phyloP scores from a whole-genome alignment of 768 basidiomycete species.

The Naematelia aurantialba region DNA sequence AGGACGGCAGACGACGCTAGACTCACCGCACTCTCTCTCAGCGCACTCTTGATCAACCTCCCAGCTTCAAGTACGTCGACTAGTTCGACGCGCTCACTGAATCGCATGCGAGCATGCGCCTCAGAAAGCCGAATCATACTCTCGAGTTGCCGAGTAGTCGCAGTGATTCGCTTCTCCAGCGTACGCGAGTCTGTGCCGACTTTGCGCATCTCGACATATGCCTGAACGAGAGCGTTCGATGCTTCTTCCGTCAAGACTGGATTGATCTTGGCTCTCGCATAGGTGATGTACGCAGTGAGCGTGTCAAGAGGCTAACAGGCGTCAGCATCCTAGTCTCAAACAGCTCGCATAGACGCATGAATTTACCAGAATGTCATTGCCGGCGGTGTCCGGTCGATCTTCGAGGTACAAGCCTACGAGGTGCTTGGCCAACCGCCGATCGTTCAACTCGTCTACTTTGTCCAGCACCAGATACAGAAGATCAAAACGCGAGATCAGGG shows the following conservation, averaged over 20 bases:
- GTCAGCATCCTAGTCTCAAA: background rate
- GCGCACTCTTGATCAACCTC: conserved; percentile 93
- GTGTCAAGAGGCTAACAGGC: conserved; percentile 74
- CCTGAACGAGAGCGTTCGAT: conserved; percentile 72
- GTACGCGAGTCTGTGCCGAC: conserved; percentile 82
- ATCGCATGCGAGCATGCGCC: conserved; percentile 94
- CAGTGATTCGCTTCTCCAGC: conserved; percentile 90
- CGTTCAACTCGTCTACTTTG: conserved; percentile 81
- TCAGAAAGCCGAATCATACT: conserved; percentile 94
- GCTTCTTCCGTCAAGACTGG: conserved; percentile 84
- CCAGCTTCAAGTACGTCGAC: conserved; percentile 84
- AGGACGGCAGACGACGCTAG: background rate
- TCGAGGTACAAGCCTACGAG: conserved; percentile 91
- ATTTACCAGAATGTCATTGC: conserved; percentile 71
- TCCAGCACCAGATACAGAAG: conserved; percentile 92
- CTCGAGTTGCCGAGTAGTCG: conserved; percentile 95
- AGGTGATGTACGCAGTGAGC: conserved; percentile 90
- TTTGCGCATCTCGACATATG: conserved; percentile 91
- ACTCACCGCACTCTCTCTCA: conserved; percentile 63
- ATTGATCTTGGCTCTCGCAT: conserved; percentile 77
- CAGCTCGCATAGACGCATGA: background rate
- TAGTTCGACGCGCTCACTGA: conserved; percentile 79
- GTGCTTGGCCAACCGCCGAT: conserved; percentile 84
- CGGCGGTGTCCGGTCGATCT: conserved; percentile 67
- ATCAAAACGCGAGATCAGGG: conserved; percentile 96